These are phyloP conservation scores for Plantago ovata DNA, from an alignment of 257 asterid genomes.

Conservation along the genomic window DNA sequence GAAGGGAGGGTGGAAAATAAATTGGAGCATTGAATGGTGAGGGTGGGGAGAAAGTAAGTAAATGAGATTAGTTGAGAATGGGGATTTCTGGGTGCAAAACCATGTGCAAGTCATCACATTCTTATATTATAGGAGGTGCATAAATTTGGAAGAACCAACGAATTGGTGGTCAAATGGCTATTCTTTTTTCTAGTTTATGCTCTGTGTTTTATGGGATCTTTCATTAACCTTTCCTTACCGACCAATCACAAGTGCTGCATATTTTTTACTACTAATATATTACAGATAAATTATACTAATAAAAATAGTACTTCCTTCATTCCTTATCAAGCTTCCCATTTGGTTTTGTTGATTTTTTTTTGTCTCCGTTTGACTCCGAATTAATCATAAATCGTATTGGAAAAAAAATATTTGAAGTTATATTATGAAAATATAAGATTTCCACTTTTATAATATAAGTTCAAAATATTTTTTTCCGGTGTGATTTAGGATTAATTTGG, in stretches of 20 bases:
- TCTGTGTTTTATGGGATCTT: slow-evolving; percentile 3
- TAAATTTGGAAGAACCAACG: neutral
- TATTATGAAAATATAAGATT: too few species aligned
- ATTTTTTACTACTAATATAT: too few species aligned
- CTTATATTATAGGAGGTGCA: neutral
- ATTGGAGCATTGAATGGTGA: slow-evolving; percentile 36
- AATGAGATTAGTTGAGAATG: slow-evolving; percentile 35
- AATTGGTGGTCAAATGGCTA: neutral
- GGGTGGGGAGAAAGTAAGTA: slow-evolving; percentile 9
- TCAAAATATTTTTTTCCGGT: too few species aligned
- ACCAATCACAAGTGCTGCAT: neutral
- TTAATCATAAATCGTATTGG: too few species aligned
- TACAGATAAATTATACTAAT: neutral
- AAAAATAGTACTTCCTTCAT: too few species aligned
- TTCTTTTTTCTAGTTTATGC: too few species aligned
- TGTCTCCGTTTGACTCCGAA: too few species aligned
- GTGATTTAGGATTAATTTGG: too few species aligned
- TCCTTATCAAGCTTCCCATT: too few species aligned
- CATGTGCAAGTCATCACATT: neutral
- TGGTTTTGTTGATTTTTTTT: too few species aligned
- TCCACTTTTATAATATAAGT: too few species aligned
- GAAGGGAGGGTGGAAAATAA: slow-evolving; percentile 18
- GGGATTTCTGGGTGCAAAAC: slow-evolving; percentile 9
- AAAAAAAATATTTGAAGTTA: too few species aligned
- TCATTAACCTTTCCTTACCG: neutral